These are phyloP conservation scores for Boletellus ananiceps DNA, from an alignment of 768 basidiomycete genomes.

Conservation along the genomic window DNA sequence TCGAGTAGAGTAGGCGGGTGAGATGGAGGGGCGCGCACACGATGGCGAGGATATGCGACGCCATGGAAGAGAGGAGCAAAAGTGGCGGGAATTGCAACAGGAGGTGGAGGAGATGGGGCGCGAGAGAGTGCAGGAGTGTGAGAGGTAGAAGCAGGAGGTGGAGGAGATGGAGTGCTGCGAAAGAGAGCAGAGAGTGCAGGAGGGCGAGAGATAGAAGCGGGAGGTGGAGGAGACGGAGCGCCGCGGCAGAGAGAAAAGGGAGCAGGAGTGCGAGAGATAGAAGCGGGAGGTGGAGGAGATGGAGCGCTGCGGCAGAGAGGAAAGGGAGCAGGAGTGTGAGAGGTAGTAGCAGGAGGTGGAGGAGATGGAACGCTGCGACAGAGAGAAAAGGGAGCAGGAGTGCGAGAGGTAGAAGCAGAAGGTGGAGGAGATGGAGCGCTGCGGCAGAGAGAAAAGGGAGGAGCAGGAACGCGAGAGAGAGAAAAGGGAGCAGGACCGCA, in stretches of 20 bases:
- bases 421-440: too few relatives aligned
- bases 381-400: neutral
- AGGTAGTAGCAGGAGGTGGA: too few relatives aligned
- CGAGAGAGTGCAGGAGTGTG: constrained; percentile 1
- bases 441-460: neutral
- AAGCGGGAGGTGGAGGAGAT: neutral
- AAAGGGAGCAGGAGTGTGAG: neutral
- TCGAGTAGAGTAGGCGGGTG: neutral
- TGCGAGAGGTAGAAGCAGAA: neutral
- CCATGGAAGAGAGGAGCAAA: constrained; percentile 1
- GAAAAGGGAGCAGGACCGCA: constrained; percentile 18
- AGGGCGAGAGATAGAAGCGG: constrained; percentile 9
- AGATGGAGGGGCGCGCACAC: too few relatives aligned
- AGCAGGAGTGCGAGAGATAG: too few relatives aligned
- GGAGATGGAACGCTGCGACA: too few relatives aligned
- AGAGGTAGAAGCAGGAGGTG: constrained; percentile 12
- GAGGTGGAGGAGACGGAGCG: constrained; percentile 15
- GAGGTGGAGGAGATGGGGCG: constrained; percentile 7
- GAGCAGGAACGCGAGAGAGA: constrained; percentile 6
- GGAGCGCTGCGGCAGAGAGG: constrained; percentile 1
- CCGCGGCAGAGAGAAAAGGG: constrained; percentile 4
- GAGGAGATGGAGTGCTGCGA: constrained; percentile 14
- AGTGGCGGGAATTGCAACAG: neutral
- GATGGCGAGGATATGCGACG: constrained; percentile 4
- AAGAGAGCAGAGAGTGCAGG: neutral